Evolutionary conservation across 169 alveolate genomes (phyloP).

Genomic region (Theileria equi): DNA sequence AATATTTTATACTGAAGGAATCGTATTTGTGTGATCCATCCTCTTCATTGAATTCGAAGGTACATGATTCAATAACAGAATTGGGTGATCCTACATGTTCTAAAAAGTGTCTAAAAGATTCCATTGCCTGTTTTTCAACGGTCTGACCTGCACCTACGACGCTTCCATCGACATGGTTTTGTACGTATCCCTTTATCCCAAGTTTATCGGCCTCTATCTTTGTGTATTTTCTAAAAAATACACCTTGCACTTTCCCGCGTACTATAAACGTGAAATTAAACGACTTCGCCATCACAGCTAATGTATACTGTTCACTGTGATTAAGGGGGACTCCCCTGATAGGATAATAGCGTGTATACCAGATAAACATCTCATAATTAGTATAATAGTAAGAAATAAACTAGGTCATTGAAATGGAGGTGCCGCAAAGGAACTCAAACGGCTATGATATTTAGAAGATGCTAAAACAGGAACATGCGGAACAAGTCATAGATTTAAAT

Average conservation of each 20-base stretch:
- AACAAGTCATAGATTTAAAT: too few species aligned
- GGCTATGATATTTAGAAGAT: too few species aligned
- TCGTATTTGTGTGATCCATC: constrained; percentile 19
- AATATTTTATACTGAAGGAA: constrained; percentile 19
- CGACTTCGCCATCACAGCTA: constrained; percentile 8
- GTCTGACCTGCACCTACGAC: constrained; percentile 70
- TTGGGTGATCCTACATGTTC: constrained; percentile 70
- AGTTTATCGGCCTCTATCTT: constrained; percentile 70
- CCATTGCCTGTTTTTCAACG: constrained; percentile 37
- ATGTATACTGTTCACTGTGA: too few species aligned
- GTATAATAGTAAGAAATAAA: too few species aligned
- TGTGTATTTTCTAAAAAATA: constrained; percentile 71
- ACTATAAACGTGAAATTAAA: constrained; percentile 34
- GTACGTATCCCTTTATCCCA: constrained; percentile 71
- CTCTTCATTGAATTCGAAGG: constrained; percentile 52
- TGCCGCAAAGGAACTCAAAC: too few species aligned
- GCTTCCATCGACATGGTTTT: constrained; percentile 66
- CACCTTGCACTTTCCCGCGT: constrained; percentile 64
- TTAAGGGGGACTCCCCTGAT: too few species aligned
- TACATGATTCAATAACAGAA: constrained; percentile 65
- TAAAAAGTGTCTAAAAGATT: constrained; percentile 60
- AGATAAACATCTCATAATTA: too few species aligned
- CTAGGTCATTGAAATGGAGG: too few species aligned
- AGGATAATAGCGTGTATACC: too few species aligned
- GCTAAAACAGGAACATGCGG: too few species aligned